Conservation (phyloP, 495 filamentous ascomycete genomes). For the Pseudoneurospora amorphoporcata region DNA sequence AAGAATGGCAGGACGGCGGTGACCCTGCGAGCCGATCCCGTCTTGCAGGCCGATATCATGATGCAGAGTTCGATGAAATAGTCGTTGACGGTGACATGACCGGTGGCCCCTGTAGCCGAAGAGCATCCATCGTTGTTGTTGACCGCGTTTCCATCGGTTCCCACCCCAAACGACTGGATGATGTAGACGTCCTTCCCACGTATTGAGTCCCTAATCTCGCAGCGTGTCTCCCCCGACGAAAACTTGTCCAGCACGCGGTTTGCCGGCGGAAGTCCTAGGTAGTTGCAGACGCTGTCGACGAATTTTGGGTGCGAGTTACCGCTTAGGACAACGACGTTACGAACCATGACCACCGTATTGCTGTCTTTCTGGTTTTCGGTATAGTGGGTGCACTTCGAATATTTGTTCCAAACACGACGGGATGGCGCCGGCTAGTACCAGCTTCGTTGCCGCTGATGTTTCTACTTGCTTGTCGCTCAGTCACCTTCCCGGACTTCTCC, state of each 20-base stretch:
- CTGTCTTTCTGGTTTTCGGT: neutral
- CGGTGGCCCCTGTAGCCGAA: neutral
- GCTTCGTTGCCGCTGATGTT: neutral
- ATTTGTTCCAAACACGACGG: neutral
- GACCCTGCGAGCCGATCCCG: conserved; percentile 80
- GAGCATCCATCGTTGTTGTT: neutral
- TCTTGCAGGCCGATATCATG: conserved; percentile 95
- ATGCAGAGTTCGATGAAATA: conserved; percentile 93
- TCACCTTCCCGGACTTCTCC: neutral
- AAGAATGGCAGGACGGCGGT: conserved; percentile 93
- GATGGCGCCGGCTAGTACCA: neutral
- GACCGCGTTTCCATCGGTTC: neutral
- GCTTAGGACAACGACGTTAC: conserved; percentile 89
- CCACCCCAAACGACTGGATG: conserved; percentile 55
- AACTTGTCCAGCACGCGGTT: conserved; percentile 84
- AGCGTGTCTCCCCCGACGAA: conserved; percentile 83
- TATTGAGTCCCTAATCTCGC: conserved; percentile 91
- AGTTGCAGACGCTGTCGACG: conserved; percentile 72
- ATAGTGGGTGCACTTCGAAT: neutral
- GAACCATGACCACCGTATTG: conserved; percentile 49
- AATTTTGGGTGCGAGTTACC: conserved; percentile 87
- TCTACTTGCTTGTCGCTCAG: neutral
- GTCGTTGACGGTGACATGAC: conserved; percentile 75
- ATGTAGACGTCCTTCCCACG: conserved; percentile 98
- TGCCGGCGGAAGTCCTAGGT: conserved; percentile 74